phyloP scores from a whole-genome alignment of 2,329 filamentous ascomycete genomes.

The Tolypocladium album region DNA sequence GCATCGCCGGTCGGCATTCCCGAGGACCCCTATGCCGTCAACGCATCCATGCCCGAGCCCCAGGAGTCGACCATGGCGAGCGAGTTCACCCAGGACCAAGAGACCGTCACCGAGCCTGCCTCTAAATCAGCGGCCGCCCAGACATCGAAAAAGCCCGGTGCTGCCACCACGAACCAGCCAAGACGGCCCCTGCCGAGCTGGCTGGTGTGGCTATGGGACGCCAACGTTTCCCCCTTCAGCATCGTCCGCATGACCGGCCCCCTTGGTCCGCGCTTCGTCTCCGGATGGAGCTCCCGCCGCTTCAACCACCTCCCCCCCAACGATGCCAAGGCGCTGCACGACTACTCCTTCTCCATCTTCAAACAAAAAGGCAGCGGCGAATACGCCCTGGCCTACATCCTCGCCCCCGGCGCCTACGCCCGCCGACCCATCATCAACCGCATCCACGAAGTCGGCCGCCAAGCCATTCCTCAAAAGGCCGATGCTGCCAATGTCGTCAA shows the following conservation, averaged over 20 bases:
- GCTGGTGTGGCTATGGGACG: slow-evolving; percentile 92
- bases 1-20: slow-evolving; percentile 92
- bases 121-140: not conserved
- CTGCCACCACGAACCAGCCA: slow-evolving; percentile 22
- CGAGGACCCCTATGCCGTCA: slow-evolving; percentile 83
- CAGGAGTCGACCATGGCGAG: slow-evolving; percentile 60
- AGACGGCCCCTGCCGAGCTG: slow-evolving; percentile 64
- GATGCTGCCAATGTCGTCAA: slow-evolving; percentile 10
- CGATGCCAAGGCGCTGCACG: slow-evolving; percentile 77
- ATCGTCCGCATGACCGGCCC: slow-evolving; percentile 82
- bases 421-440: slow-evolving; percentile 77
- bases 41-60: slow-evolving; percentile 69
- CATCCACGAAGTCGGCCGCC: slow-evolving; percentile 79
- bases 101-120: slow-evolving; percentile 26
- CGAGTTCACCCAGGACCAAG: slow-evolving; percentile 71
- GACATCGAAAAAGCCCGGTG: slow-evolving; percentile 22
- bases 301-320: slow-evolving; percentile 78
- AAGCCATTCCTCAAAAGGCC: slow-evolving; percentile 31
- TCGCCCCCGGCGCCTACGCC: slow-evolving; percentile 88
- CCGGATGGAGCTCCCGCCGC: slow-evolving; percentile 85
- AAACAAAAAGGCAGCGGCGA: slow-evolving; percentile 85
- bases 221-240: slow-evolving; percentile 91
- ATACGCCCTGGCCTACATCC: slow-evolving; percentile 84
- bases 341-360: slow-evolving; percentile 92
- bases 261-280: slow-evolving; percentile 81